Evolutionary conservation across 164 flowering plant species (phyloP), one percentile per base, ranked within the genome.

Genomic region (Vitis rotundifolia): DNA sequence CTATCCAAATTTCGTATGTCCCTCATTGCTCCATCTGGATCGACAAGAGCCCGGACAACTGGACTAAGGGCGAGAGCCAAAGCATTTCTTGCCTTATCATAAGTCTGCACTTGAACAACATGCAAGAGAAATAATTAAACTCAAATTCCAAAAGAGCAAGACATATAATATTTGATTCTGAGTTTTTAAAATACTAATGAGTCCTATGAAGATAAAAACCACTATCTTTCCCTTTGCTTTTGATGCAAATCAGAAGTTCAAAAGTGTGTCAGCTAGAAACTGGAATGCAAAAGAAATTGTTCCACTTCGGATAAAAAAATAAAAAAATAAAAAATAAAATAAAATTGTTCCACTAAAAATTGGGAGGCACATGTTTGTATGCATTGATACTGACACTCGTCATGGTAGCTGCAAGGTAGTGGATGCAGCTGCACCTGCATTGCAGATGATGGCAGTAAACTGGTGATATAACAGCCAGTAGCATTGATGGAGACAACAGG

Each of bases 1-100:
- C 80, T 82, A 78, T 95, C 99, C 75, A 95, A 77, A 77, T 89
- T 80, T 49, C 98, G 71, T 69, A 95, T 86, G 59, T 89, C 89
- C 79, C 71, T 79, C 96, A 95, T 71, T 54, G 99, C 99, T 68
- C 94, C 99, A 81, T 95, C 97, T 68, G 99, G 99, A 78, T 93
- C 93, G 73, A 95, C 79, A 75, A 95, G 89, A 71, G 98, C 99
- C 65, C 82, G 83, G 22, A 93, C 98, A 74, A 95, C 96, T 66
- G 99, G 99, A 75, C 99, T 95, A 62, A 91, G 77, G 52, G 99
- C 97, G 77, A 95, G 98, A 67, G 98, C 99, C 68, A 95, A 14
- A 5, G 99, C 97, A 83, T 95, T 95, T 77, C 98, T 90, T 68
- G 91, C 93, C 85, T 90, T 93, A 81, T 95, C 99, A 81, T 88